These are phyloP conservation scores for Phialocephala sp. DNA, from an alignment of 2,329 filamentous ascomycete genomes.

Conservation along the genomic window DNA sequence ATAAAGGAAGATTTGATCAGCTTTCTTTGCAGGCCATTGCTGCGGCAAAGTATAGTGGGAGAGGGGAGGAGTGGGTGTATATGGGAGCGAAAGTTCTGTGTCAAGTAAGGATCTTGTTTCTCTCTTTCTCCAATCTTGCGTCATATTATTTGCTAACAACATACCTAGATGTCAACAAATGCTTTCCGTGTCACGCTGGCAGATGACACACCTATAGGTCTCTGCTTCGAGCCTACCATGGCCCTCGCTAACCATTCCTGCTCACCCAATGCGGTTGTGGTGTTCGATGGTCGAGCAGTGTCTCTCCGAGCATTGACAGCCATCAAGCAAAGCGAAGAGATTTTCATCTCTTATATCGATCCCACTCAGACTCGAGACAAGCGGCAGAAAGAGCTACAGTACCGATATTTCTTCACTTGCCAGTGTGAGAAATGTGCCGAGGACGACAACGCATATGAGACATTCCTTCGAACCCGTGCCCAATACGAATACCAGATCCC, in stretches of 20 bases:
- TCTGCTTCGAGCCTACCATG: conserved; percentile 58
- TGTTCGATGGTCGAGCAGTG: conserved; percentile 58
- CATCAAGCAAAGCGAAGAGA: conserved; percentile 59
- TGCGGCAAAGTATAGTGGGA: not conserved
- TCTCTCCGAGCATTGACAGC: conserved; percentile 55
- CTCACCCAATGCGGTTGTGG: conserved; percentile 62
- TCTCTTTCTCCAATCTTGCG: not conserved
- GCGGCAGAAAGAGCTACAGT: conserved; percentile 27
- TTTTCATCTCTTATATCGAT: conserved; percentile 68
- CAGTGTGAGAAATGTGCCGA: conserved; percentile 34
- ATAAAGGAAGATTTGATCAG: conserved; percentile 46
- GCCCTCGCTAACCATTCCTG: conserved; percentile 68
- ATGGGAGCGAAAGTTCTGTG: not conserved
- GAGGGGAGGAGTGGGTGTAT: conserved; percentile 22
- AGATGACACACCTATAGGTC: conserved; percentile 57
- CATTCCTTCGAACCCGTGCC: conserved; percentile 15
- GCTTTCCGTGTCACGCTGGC: conserved; percentile 62
- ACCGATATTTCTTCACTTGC: conserved; percentile 39
- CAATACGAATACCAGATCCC: not conserved
- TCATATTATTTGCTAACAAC: conserved; percentile 3
- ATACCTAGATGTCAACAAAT: conserved; percentile 62
- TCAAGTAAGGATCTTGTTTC: not conserved
- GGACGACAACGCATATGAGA: conserved; percentile 29
- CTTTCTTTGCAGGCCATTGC: conserved; percentile 56
- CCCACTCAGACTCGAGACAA: conserved; percentile 33